Evolutionary conservation across 2,329 filamentous ascomycete genomes (phyloP), one percentile per base, ranked within the genome.

Genomic region (Chalaropsis ovoidea): DNA sequence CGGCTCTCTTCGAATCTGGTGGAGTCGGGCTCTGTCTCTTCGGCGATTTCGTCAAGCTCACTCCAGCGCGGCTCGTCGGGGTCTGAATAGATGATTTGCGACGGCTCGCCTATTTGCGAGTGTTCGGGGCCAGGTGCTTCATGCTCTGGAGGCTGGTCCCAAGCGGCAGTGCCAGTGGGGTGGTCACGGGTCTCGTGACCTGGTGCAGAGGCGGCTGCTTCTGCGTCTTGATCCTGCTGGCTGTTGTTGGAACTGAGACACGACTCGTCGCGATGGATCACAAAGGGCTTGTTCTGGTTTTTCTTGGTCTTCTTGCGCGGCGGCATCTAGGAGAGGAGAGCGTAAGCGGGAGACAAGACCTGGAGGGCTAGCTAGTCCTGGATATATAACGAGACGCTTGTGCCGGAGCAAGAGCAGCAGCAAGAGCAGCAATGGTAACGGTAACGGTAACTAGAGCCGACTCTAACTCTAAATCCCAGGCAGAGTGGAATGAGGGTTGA

Each of bases 171-270:
- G 42, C 45, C 43, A 47, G 43, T 35, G n/a, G 61, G 27, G 27
- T n/a, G 15, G 17, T 58, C 27, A 13, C 54, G 54, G 31, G 27
- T 39, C 27, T 58, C 27, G 54, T 58, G 54, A 58, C 54, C 61
- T 61, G 31, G n/a, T 39, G 56, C 56, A 49, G 62, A 62, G 45
- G n/a, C 19, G 13, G 49, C 19, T 13, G 27, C 39, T 52, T 27
- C 31, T 45, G 62, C 24, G 27, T 52, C 58, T 19, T 35, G 35
- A 27, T 64, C 58, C 24, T 67, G 62, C 10, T 64, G 62, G 35
- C 66, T 67, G 24, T 58, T 63, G 66, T 67, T 67, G 62, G 66
- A 67, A 47, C 66, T 67, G 17, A 67, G 62, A 58, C 66, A 67
- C 24, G 66, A 67, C 62, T 64, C 66, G 66, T 67, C 66, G 56